Percentiles rank a stretch among this genome's conserved stretches.
phyloP scores from a whole-genome alignment of 73 alveolate genomes.

The Tetrahymena elliotti region DNA sequence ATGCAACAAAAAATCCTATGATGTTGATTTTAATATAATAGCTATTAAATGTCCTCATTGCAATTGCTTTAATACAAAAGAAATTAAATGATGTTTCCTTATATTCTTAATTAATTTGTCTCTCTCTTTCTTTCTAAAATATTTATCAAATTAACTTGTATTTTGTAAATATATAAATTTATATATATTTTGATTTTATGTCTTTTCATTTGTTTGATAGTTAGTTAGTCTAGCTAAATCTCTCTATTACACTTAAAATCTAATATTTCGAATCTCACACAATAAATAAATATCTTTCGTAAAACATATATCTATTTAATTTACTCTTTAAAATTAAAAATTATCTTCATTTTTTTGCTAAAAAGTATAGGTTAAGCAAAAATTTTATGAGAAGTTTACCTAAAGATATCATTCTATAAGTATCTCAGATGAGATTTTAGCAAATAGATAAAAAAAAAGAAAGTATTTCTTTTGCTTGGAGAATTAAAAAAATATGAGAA shows the following conservation, averaged over 20 bases:
- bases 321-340: background rate
- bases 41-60: background rate
- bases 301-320: no score
- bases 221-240: no score
- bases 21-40: background rate
- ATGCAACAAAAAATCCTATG: background rate
- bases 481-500: background rate
- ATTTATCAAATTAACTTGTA: background rate
- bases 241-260: background rate
- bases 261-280: background rate
- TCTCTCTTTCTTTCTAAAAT: background rate
- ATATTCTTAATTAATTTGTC: background rate
- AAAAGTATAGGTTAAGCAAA: background rate
- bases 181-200: no score
- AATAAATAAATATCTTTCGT: background rate
- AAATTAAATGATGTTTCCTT: background rate
- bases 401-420: background rate
- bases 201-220: no score
- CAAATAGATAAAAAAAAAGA: background rate
- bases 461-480: no score
- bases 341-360: background rate
- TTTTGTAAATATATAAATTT: no score
- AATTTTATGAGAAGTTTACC: no score
- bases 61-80: background rate
- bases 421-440: background rate